Base-by-base conservation (phyloP, 192 early-diverging fungal genomes). In the Phlyctochytrium arcticum region DNA sequence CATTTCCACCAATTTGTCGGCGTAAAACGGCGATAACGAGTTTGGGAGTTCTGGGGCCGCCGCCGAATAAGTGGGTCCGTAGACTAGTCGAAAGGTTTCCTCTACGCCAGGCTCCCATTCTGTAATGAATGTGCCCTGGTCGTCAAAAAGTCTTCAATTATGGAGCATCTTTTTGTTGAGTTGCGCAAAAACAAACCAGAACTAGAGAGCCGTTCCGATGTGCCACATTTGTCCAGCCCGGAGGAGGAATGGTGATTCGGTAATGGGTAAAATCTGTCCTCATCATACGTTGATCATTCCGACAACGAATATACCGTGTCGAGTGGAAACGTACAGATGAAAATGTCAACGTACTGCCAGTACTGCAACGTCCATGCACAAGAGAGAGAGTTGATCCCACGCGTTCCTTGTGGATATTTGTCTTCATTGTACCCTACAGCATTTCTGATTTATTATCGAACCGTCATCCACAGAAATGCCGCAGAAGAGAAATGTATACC, bases 341-440 rank as follows among this genome's bases (percentile, higher is more conserved):
- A 89, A 6, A 69, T 77, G 54, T 87, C 87, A 21, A 87, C 65
- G 58, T 77, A 78, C 34, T 73, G 72, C 82, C 79, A 87, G 63
- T 87, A 84, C 50, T 87, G 85, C 48, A 82, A 54, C 17, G 60
- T 72, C 53, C 87, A 89, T 9, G 75, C 65, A 3, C 32, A 31
- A 65, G 27, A 69, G 54, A n/a, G n/a, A n/a, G n/a, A n/a, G 62
- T 74, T 71, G 47, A 70, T 55, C 21, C 19, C 6, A 19, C 2
- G 17, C 46, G 76, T 75, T 19, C 79, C 80, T 44, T 84, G 83
- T 0, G 75, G 55, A 6, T 35, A 46, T 5, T 58, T 61, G 42
- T 85, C 84, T 59, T 84, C 80, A 26, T 51, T 64, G 70, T 87
- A 85, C 0, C 83, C 83, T 82, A 39, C 48, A 10, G 26, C 15